A percentile compares a stretch with the other conserved stretches of the same genome.
phyloP scores from a whole-genome alignment of 805 yeast species.

The Grigorovia jiainica region DNA sequence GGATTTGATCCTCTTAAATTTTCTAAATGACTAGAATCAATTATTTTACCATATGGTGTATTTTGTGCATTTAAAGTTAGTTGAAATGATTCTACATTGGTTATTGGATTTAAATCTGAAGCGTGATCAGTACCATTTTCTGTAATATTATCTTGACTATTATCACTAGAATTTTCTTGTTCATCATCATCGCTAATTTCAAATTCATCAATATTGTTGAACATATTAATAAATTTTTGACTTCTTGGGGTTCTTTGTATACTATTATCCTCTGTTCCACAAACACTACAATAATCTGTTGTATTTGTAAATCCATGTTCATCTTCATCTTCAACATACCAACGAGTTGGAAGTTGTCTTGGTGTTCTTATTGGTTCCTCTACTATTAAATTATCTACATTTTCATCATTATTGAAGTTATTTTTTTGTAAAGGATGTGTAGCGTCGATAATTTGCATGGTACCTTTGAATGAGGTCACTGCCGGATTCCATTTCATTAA shows the following conservation, averaged over 20 bases:
- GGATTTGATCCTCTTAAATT: background rate
- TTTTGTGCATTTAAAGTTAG: background rate
- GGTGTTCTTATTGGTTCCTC: background rate
- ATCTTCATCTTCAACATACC: conserved; percentile 1
- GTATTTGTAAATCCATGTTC: background rate
- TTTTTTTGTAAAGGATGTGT: conserved; percentile 20
- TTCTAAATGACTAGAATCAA: background rate
- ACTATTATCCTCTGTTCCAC: background rate
- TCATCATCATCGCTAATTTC: background rate
- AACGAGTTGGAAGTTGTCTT: background rate
- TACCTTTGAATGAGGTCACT: conserved; percentile 16
- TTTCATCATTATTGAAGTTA: background rate
- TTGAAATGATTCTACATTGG: background rate
- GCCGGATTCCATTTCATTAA: conserved; percentile 24
- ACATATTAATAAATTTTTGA: background rate
- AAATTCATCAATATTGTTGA: background rate
- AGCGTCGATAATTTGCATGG: conserved; percentile 20
- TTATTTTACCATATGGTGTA: background rate
- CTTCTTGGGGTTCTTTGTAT: background rate
- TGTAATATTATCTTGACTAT: too few relatives aligned
- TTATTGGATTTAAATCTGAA: too few relatives aligned
- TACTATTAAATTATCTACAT: background rate
- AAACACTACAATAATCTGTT: background rate
- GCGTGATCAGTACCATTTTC: too few relatives aligned
- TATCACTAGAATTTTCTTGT: too few relatives aligned